A percentile compares a stretch with the other conserved stretches of the same genome.
Evolutionary conservation across 768 basidiomycete genomes (phyloP).

Genomic region (Tulasnella sp.): DNA sequence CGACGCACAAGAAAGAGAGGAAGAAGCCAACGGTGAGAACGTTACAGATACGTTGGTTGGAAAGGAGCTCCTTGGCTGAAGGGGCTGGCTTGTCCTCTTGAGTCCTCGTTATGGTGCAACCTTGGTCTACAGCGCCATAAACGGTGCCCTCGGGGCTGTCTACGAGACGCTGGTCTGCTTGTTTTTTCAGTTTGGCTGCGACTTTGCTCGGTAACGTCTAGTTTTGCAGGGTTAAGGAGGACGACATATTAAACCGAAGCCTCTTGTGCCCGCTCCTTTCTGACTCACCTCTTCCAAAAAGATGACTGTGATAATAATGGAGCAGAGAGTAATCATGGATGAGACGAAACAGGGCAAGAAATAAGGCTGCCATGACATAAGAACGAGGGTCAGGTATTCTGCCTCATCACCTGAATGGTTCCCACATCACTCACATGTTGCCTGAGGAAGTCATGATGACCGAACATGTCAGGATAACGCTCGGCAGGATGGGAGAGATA

Average conservation of each 20-base stretch:
- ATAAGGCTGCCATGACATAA: constrained; percentile 30
- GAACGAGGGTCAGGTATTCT: too few species aligned
- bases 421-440: neutral
- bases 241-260: neutral
- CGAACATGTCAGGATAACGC: constrained; percentile 39
- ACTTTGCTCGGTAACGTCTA: constrained; percentile 15
- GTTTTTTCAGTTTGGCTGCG: neutral
- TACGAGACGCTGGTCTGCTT: neutral
- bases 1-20: constrained; percentile 39
- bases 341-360: constrained; percentile 51
- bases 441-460: constrained; percentile 33
- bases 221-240: neutral
- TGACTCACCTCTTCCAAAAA: constrained; percentile 50
- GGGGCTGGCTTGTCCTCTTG: neutral
- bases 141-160: neutral
- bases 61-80: neutral
- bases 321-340: constrained; percentile 34
- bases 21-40: constrained; percentile 24
- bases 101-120: neutral
- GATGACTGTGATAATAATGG: constrained; percentile 36
- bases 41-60: neutral
- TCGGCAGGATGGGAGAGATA: constrained; percentile 46
- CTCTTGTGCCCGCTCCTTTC: too few species aligned
- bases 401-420: neutral
- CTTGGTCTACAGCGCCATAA: neutral